These are phyloP conservation scores for Neoboletus subvelutipes DNA, from an alignment of 768 basidiomycete species.

Conservation along the genomic window DNA sequence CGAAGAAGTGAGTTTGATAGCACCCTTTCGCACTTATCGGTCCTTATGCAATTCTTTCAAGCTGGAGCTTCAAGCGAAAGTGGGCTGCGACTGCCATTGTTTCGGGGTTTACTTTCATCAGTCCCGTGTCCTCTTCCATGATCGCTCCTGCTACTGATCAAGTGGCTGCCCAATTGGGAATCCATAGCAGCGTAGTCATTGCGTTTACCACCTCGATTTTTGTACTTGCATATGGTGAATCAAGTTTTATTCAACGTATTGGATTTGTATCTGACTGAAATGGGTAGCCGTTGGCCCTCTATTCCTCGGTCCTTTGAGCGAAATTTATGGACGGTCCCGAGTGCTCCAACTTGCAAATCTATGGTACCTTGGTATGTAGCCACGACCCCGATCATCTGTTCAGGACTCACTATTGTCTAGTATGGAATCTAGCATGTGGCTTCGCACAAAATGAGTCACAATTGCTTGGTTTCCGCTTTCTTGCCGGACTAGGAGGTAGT, in stretches of 20 bases:
- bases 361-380: slow-evolving; percentile 55
- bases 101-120: slow-evolving; percentile 67
- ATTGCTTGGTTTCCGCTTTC: slow-evolving; percentile 65
- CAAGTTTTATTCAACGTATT: neutral
- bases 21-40: neutral
- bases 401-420: slow-evolving; percentile 29
- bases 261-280: neutral
- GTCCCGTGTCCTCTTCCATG: slow-evolving; percentile 72
- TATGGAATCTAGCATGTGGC: slow-evolving; percentile 62
- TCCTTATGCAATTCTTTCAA: slow-evolving; percentile 21
- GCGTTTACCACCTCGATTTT: slow-evolving; percentile 63
- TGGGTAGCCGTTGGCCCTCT: slow-evolving; percentile 33
- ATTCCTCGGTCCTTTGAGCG: slow-evolving; percentile 60
- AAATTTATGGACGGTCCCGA: slow-evolving; percentile 65
- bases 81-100: slow-evolving; percentile 67
- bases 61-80: slow-evolving; percentile 59
- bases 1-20: slow-evolving; percentile 47
- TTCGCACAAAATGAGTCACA: slow-evolving; percentile 59
- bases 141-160: slow-evolving; percentile 61
- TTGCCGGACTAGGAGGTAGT: slow-evolving; percentile 71
- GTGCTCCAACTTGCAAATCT: slow-evolving; percentile 65
- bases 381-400: neutral
- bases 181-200: slow-evolving; percentile 47
- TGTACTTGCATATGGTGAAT: slow-evolving; percentile 58
- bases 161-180: slow-evolving; percentile 52